Evolutionary conservation across 345 rosid species (phyloP).

Genomic region (Sonneratia alba): DNA sequence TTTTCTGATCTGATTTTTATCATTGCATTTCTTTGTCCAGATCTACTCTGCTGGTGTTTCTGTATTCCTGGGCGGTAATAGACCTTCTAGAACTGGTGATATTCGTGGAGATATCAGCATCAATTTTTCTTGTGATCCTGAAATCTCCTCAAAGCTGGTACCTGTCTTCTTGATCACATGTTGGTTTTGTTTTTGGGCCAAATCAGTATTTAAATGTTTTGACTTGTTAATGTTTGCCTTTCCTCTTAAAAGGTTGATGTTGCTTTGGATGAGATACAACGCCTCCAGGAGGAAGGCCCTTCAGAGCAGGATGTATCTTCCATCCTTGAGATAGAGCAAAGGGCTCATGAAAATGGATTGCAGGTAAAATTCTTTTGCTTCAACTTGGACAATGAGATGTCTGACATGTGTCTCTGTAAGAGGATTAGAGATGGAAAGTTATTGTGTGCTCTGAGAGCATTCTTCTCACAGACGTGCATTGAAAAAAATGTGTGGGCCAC

Average conservation of each 20-base stretch:
- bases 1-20: neutral
- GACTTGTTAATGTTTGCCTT: neutral
- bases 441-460: neutral
- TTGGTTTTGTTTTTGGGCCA: neutral
- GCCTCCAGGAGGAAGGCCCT: constrained; percentile 77
- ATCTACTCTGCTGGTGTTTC: constrained; percentile 81
- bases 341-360: constrained; percentile 87
- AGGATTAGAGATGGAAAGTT: neutral
- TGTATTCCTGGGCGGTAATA: constrained; percentile 73
- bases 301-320: constrained; percentile 58
- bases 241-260: constrained; percentile 56
- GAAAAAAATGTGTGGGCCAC: neutral
- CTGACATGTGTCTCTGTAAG: neutral
- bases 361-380: constrained; percentile 38
- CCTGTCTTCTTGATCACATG: constrained; percentile 4
- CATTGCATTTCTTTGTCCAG: constrained; percentile 22
- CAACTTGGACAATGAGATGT: neutral
- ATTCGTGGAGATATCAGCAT: constrained; percentile 78
- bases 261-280: constrained; percentile 73
- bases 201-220: constrained; percentile 1
- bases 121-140: constrained; percentile 87
- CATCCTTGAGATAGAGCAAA: constrained; percentile 84
- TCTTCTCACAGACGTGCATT: neutral
- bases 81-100: constrained; percentile 81
- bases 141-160: constrained; percentile 72